Percentiles rank a stretch among this genome's conserved stretches.
These are phyloP conservation scores for Auxenochlorella pyrenoidosa DNA, from an alignment of 139 green algal species.

Conservation along the genomic window DNA sequence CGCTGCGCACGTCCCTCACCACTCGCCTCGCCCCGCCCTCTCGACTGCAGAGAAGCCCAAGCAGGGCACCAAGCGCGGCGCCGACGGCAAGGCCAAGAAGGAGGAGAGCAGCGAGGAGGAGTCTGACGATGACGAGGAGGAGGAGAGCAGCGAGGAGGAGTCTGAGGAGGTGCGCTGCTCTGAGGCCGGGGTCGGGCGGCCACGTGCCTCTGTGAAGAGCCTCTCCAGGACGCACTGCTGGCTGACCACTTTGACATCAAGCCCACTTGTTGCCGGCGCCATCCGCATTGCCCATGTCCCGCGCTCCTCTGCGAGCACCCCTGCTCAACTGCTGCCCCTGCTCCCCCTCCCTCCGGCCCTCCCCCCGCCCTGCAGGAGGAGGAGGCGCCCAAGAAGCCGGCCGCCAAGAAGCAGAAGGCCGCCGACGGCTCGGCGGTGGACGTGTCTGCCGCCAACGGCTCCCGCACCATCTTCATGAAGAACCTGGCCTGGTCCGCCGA, in stretches of 20 bases:
- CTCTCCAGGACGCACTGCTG: too few relatives aligned
- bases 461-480: conserved; percentile 74
- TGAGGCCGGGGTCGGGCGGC: not conserved
- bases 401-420: conserved; percentile 63
- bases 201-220: too few relatives aligned
- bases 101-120: conserved; percentile 30
- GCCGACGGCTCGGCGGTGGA: conserved; percentile 36
- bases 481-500: conserved; percentile 74
- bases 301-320: too few relatives aligned
- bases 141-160: conserved; percentile 1
- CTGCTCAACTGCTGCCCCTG: not conserved
- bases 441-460: conserved; percentile 43
- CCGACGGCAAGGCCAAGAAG: conserved; percentile 46
- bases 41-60: conserved; percentile 34
- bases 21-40: not conserved
- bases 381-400: conserved; percentile 39
- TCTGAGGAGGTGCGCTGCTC: conserved; percentile 14
- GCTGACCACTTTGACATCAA: too few relatives aligned
- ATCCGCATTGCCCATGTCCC: too few relatives aligned
- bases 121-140: conserved; percentile 34
- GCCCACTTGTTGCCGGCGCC: too few relatives aligned
- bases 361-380: conserved; percentile 1
- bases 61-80: conserved; percentile 38
- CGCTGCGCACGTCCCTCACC: not conserved
- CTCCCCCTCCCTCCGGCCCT: not conserved